Evolutionary conservation across 169 alveolate species (phyloP), one percentile per base, ranked within the genome.

Genomic region (Plasmodium inui): DNA sequence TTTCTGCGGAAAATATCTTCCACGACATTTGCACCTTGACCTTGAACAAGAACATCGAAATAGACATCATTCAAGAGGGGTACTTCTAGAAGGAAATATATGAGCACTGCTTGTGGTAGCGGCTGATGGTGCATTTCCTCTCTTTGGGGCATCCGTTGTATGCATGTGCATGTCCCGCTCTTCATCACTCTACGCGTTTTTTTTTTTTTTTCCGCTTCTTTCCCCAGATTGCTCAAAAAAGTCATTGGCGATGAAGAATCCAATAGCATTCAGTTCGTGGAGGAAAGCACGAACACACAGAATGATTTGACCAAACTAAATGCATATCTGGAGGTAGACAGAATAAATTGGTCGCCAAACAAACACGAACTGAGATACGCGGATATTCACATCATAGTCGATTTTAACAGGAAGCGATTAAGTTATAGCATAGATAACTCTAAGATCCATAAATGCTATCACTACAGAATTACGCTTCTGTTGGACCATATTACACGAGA

Each of bases 41-140:
- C 12, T 28, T 78, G 73, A 85, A 39, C 28, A 85, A 53, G 79
- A 78, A 85, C 79, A 85, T 85, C 67, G 86, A 85, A 12, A 85
- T 85, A 50, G 93, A 85, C 46, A 85, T 85, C 39, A 85, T 85
- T 41, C 93, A 85, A 55, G 93, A 85, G 32, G 93, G 93, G 93
- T 85, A 85, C 34, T 4, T 26, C 12, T 28, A 26, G 71, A 26
- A 41, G 39, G 32, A 72, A 84, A 84, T 14, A 84, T 22, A 0
- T 67, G 37, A 17, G 8, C 8, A 26, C 61, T 12, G 1, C 22
- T 14, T 14, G 26, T 50, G 61, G 61, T 50, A 50, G 61, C 61
- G 8, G 22, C 61, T 50, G 61, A 50, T 50, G 61, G 61, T 50
- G 61, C 8, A 50, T 0, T 50, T 7, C 22, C 22, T 50, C 9